Conservation (phyloP, 257 asterid species). For the Nicotiana tomentosiformis region DNA sequence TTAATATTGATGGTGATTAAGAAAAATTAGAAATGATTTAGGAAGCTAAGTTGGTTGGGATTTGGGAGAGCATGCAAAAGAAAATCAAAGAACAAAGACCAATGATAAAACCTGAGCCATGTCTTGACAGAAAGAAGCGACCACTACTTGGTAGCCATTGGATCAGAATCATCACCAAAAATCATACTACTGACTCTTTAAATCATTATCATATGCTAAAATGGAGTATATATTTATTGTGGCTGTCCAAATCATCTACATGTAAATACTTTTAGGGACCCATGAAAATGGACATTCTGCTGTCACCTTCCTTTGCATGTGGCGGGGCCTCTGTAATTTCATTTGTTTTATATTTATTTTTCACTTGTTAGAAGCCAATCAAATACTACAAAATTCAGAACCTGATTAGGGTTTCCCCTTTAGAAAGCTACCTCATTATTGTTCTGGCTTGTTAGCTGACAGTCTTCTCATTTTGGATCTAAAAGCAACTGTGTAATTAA, state of each 20-base stretch:
- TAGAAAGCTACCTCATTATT: not conserved
- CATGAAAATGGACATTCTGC: constrained; percentile 7
- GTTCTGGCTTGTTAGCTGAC: not conserved
- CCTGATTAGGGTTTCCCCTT: not conserved
- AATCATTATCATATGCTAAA: not conserved
- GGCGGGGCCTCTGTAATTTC: not conserved
- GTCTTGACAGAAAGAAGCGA: constrained; percentile 6
- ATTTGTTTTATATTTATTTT: not conserved
- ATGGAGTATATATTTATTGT: constrained; percentile 1
- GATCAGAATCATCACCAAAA: not conserved
- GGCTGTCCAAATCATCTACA: constrained; percentile 1
- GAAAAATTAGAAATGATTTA: not conserved
- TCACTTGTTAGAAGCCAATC: not conserved
- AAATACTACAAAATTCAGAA: not conserved
- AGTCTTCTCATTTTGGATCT: not conserved
- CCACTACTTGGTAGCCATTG: not conserved
- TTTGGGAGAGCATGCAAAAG: not conserved
- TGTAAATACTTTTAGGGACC: not conserved
- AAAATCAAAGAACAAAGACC: not conserved
- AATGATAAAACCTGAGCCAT: not conserved
- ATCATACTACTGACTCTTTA: not conserved
- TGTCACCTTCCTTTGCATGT: constrained; percentile 9
- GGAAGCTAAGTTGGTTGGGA: constrained; percentile 5
- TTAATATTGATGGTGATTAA: no score
- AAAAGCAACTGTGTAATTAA: not conserved